Evolutionary conservation across 2,329 filamentous ascomycete genomes (phyloP), one percentile per base, ranked within the genome.

Genomic region (Claviceps purpurea): DNA sequence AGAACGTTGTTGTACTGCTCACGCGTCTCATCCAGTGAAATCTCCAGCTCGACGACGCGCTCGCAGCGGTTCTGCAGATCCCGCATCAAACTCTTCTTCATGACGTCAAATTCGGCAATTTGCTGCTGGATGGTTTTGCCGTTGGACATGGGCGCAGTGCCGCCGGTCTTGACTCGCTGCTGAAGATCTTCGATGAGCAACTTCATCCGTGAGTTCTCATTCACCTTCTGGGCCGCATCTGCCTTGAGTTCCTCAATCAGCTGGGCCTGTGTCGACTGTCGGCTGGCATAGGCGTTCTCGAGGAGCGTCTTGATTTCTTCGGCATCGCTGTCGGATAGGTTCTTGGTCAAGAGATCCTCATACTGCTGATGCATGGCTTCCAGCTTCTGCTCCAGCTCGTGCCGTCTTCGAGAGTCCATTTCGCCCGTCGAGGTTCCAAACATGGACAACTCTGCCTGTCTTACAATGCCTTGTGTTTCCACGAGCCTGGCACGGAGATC

Each of bases 51-150:
- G 18, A 98, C 93, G 38, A 98, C 90, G 59, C 93, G 85, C 74
- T 98, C 93, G 69, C 93, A 98, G 56, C 93, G 85, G 74, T 98
- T 97, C 70, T 98, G 93, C 58, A 98, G 75, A 70, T 98, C 93
- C 53, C 93, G 87, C 93, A 98, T 98, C 60, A 98, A 76, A 59
- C 87, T 95, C 81, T 98, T 98, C 82, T 98, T 98, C 90, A 98
- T 98, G 54, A 89, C 87, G 69, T 98, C 93, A 61, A 98, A 98
- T 66, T 98, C 93, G 54, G 91, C 88, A 68, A 98, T 95, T 72
- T 97, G 93, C 72, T 98, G 91, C 66, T 95, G 89, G 45, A 97
- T 81, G 13, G 89, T 94, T 77, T 95, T 95, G 76, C 86, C 86
- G 62, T 87, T 88, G 52, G 81, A 73, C 64, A 84, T 88, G 26